Evolutionary conservation across 257 asterid genomes (phyloP), one percentile per base, ranked within the genome.

Genomic region (Solanum stenotomum): DNA sequence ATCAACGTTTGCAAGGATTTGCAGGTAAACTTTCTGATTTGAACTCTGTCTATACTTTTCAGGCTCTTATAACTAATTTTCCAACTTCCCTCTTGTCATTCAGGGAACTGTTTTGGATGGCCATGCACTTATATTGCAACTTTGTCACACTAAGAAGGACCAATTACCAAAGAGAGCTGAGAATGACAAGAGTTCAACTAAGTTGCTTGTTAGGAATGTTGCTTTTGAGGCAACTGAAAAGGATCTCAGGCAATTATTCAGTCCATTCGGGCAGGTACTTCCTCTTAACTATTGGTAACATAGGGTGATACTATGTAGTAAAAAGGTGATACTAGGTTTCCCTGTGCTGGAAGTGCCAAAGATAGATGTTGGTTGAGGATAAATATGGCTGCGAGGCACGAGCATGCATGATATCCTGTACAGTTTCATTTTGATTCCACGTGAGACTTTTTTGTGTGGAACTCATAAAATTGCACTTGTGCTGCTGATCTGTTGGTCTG

Each of bases 211-310:
- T 35, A 94, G 98, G 89, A 97, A 97, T 90, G 98, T 97, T 82
- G 99, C 99, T 89, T 97, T 97, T 76, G 96, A 97, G 96, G 99
- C 98, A 29, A 97, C 99, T 18, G 96, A 93, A 90, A 95, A 97
- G 92, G 99, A 97, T 87, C 98, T 97, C 20, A 93, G 96, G 88
- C 98, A 96, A 85, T 87, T 96, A 61, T 95, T 96, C 91, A 91
- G 93, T 89, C 96, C 98, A 52, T 97, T 94, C 70, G 99, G 99
- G 88, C 99, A 96, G 99, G 99, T 96, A 91, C 65, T 20, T 82
- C 71, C 86, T 82, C 86, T 65, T 5, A 49, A 82, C 44, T 49
- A 67, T 82, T 82, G 86, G 44, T 82, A 82, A 29, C 44, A 18
- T 82, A 18, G 67, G 40, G 40, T 44, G 65, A 81, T 81, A 81